Percentiles rank a stretch among this genome's conserved stretches.
Conservation (phyloP, 306 rosid genomes). For the Myrica gale region DNA sequence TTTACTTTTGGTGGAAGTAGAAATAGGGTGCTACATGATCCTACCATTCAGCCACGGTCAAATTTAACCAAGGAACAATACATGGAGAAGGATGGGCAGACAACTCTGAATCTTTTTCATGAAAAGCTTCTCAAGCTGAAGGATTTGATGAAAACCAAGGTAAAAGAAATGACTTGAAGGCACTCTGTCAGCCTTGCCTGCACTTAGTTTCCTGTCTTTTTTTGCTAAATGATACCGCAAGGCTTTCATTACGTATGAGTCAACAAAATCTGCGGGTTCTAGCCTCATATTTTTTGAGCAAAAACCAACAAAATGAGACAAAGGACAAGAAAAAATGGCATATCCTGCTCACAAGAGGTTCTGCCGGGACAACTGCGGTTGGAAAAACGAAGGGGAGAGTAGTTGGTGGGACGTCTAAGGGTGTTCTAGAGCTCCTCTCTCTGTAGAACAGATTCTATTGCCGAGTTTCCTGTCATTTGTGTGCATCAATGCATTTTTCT, state of each 20-base stretch:
- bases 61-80: conserved; percentile 65
- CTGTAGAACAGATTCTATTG: no score
- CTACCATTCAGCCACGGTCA: conserved; percentile 59
- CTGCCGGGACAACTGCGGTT: no score
- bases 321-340: no score
- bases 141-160: conserved; percentile 92
- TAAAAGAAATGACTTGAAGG: conserved; percentile 10
- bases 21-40: conserved; percentile 66
- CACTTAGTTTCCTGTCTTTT: neutral
- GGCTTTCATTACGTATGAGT: no score
- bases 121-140: conserved; percentile 94
- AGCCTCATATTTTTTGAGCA: no score
- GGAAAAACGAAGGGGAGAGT: no score
- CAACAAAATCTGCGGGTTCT: no score
- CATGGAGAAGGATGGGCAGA: conserved; percentile 72
- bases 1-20: conserved; percentile 91
- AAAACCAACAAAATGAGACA: no score
- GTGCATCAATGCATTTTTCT: conserved; percentile 3
- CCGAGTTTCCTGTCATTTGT: neutral
- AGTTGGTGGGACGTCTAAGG: no score
- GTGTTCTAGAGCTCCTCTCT: no score
- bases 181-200: neutral
- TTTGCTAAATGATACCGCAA: no score
- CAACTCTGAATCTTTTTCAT: conserved; percentile 81
- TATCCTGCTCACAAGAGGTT: no score